Conservation (phyloP, 192 early-diverging fungal genomes). For the Globomyces pollinis-pini region DNA sequence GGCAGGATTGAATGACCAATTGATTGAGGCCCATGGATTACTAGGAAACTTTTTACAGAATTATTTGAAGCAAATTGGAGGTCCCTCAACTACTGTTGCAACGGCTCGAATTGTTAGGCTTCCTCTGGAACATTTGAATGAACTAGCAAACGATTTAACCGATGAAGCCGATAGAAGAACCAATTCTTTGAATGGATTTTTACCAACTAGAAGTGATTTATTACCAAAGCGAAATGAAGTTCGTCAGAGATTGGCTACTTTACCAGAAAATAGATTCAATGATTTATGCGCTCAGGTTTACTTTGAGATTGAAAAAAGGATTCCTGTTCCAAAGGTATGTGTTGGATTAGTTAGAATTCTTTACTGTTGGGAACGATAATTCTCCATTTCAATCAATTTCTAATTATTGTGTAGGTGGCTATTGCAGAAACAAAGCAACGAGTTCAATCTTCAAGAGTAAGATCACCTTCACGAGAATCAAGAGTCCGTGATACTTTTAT, state of each 20-base stretch:
- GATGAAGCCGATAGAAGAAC: constrained; percentile 73
- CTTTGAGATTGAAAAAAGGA: constrained; percentile 37
- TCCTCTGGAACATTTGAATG: constrained; percentile 71
- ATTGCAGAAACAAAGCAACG: too few species aligned
- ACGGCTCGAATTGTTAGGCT: constrained; percentile 62
- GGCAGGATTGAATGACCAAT: too few species aligned
- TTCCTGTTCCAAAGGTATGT: too few species aligned
- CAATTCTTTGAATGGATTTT: constrained; percentile 49
- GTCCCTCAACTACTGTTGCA: constrained; percentile 23
- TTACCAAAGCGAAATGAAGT: constrained; percentile 93
- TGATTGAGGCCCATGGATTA: too few species aligned
- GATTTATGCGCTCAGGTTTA: constrained; percentile 88
- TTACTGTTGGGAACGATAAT: too few species aligned
- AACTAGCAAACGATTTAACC: constrained; percentile 82
- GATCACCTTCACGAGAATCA: too few species aligned
- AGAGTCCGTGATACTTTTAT: too few species aligned
- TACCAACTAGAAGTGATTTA: constrained; percentile 74
- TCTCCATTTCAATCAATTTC: too few species aligned
- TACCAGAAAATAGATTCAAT: constrained; percentile 76
- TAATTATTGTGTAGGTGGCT: too few species aligned
- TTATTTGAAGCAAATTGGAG: neutral
- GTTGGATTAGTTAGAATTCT: too few species aligned
- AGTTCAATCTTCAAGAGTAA: too few species aligned
- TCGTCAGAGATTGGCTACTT: constrained; percentile 88
- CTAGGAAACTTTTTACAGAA: constrained; percentile 10